Evolutionary conservation across 2,329 filamentous ascomycete species (phyloP).

Genomic region (Didymosphaeria variabile): DNA sequence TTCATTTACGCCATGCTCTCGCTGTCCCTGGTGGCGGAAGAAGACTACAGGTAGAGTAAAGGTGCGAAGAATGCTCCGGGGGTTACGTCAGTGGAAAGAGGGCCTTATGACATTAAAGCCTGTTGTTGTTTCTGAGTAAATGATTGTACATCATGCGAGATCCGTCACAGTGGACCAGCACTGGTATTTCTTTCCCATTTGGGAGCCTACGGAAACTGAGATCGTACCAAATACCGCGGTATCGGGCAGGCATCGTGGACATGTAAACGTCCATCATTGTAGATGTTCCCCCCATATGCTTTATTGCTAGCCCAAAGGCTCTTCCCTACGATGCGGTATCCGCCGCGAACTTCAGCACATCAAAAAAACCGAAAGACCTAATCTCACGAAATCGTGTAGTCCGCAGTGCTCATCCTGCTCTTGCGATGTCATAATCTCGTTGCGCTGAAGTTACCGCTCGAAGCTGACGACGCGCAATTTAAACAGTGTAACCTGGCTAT

Average conservation of each 20-base stretch:
- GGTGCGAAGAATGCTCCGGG: neutral
- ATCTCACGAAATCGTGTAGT: neutral
- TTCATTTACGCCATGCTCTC: neutral
- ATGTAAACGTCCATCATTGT: neutral
- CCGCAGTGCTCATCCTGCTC: neutral
- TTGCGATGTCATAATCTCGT: neutral
- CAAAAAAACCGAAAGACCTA: neutral
- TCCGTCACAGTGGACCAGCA: neutral
- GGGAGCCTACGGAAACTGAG: neutral
- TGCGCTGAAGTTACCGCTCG: neutral
- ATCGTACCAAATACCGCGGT: neutral
- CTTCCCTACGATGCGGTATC: too few relatives aligned
- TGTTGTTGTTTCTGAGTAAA: neutral
- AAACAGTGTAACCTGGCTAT: neutral
- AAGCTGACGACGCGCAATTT: slow-evolving; percentile 1
- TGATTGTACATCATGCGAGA: neutral
- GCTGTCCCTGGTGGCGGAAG: neutral
- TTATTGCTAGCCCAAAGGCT: neutral
- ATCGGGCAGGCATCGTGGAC: neutral
- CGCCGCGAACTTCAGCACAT: neutral
- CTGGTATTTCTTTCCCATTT: neutral
- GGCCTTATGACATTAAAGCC: neutral
- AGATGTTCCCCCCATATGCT: neutral
- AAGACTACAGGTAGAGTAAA: neutral
- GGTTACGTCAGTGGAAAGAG: neutral